Percentiles rank a stretch among this genome's conserved stretches.
Evolutionary conservation across 495 filamentous ascomycete species (phyloP).

Genomic region (Lophium mytilinum): DNA sequence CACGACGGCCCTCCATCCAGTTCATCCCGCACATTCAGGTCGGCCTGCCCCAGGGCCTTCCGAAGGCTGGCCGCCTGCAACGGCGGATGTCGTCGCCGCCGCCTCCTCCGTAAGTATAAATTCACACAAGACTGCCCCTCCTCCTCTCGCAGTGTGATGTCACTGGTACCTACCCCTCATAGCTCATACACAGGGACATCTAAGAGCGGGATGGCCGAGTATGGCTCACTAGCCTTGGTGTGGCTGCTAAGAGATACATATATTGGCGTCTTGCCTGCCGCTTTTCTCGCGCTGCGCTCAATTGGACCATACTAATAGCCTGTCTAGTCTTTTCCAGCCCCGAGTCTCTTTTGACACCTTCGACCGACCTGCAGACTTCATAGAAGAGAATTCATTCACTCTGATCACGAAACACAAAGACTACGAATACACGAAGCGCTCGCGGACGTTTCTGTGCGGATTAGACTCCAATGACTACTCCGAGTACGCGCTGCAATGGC

Average conservation of each 20-base stretch:
- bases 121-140: neutral
- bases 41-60: conserved; percentile 14
- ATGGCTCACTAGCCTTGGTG: conserved; percentile 13
- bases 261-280: conserved; percentile 9
- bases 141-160: neutral
- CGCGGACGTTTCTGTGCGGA: conserved; percentile 87
- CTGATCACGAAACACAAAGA: conserved; percentile 83
- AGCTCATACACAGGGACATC: neutral
- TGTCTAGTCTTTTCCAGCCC: conserved; percentile 41
- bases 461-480: conserved; percentile 95
- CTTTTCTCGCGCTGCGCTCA: conserved; percentile 10
- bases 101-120: conserved; percentile 30
- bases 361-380: conserved; percentile 66
- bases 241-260: conserved; percentile 16
- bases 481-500: conserved; percentile 88
- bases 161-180: neutral
- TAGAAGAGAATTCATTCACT: conserved; percentile 47
- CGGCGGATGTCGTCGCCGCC: conserved; percentile 25
- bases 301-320: conserved; percentile 3
- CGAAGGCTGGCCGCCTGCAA: conserved; percentile 15
- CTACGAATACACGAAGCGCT: conserved; percentile 74
- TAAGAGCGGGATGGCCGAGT: conserved; percentile 9
- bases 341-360: conserved; percentile 93
- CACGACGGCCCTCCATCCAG: conserved; percentile 22
- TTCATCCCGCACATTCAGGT: conserved; percentile 21